Percentiles rank a stretch among this genome's conserved stretches.
These are phyloP conservation scores for Penicillium sp. DNA, from an alignment of 2,329 filamentous ascomycete genomes.

Conservation along the genomic window DNA sequence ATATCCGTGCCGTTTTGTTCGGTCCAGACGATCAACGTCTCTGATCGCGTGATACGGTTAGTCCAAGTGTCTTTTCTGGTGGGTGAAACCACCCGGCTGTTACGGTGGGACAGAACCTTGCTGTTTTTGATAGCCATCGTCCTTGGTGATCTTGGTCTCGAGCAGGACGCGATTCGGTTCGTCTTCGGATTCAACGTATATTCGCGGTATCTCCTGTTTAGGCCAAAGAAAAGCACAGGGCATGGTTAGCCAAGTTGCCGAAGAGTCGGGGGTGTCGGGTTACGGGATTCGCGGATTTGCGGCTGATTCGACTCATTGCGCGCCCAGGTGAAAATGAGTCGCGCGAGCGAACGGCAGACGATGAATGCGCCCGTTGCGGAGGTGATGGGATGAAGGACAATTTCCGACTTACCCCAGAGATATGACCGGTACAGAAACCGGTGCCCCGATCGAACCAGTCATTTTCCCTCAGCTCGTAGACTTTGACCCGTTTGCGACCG, in stretches of 20 bases:
- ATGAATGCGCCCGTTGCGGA: slow-evolving; percentile 5
- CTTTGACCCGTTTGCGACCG: slow-evolving; percentile 79
- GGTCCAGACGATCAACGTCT: slow-evolving; percentile 98
- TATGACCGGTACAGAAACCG: slow-evolving; percentile 85
- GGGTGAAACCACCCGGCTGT: slow-evolving; percentile 23
- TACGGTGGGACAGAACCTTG: slow-evolving; percentile 67
- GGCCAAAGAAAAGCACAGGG: slow-evolving; percentile 25
- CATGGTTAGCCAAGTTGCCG: slow-evolving; percentile 6
- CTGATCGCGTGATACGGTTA: slow-evolving; percentile 56
- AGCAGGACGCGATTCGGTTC: slow-evolving; percentile 81
- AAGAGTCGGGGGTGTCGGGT: slow-evolving; percentile 2
- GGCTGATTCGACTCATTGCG: slow-evolving; percentile 18
- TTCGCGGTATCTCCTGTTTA: slow-evolving; percentile 76
- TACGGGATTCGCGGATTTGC: slow-evolving; percentile 10
- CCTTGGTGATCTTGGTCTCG: slow-evolving; percentile 87
- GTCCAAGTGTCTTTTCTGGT: slow-evolving; percentile 17
- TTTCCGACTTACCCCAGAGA: slow-evolving; percentile 67
- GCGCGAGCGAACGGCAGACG: slow-evolving; percentile 16
- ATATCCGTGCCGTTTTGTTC: slow-evolving; percentile 91
- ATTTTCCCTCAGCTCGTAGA: slow-evolving; percentile 97
- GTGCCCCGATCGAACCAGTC: slow-evolving; percentile 99
- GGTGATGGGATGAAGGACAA: not conserved
- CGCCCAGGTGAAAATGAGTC: slow-evolving; percentile 20
- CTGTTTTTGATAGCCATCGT: slow-evolving; percentile 97
- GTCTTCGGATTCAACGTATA: slow-evolving; percentile 93